Conservation (phyloP, 805 yeast species). For the Ogataea trehalophila region DNA sequence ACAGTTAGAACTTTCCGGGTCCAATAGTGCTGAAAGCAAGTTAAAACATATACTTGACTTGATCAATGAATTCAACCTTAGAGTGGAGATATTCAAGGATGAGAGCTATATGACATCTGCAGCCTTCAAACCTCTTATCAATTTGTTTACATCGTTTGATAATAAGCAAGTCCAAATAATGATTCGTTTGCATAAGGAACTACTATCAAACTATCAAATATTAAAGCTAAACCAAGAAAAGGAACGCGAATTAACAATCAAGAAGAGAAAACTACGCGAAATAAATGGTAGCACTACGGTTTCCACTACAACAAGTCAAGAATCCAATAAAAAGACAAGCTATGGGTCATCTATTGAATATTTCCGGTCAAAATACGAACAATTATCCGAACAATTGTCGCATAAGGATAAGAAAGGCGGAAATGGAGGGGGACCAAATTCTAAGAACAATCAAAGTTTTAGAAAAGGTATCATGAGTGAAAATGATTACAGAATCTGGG, state of each 20-base stretch:
- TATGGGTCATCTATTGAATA: constrained; percentile 30
- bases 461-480: constrained; percentile 15
- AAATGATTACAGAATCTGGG: constrained; percentile 56
- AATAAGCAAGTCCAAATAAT: constrained; percentile 9
- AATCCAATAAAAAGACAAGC: constrained; percentile 5
- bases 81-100: constrained; percentile 11
- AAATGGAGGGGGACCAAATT: not conserved
- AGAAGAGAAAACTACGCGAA: constrained; percentile 3
- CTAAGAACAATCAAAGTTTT: not conserved
- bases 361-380: constrained; percentile 39
- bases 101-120: constrained; percentile 5
- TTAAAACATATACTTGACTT: constrained; percentile 10
- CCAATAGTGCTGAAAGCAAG: constrained; percentile 8
- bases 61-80: constrained; percentile 7
- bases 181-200: constrained; percentile 12
- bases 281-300: not conserved
- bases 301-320: no score
- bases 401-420: constrained; percentile 7
- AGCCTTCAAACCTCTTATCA: constrained; percentile 12
- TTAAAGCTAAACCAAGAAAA: no score
- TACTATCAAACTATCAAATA: constrained; percentile 6
- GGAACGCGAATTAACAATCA: no score
- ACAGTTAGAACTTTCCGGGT: constrained; percentile 6
- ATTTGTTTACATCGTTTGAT: constrained; percentile 5
- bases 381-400: constrained; percentile 11